These are phyloP conservation scores for Arctostaphylos glauca DNA, from an alignment of 148 eudicot species.

Conservation along the genomic window DNA sequence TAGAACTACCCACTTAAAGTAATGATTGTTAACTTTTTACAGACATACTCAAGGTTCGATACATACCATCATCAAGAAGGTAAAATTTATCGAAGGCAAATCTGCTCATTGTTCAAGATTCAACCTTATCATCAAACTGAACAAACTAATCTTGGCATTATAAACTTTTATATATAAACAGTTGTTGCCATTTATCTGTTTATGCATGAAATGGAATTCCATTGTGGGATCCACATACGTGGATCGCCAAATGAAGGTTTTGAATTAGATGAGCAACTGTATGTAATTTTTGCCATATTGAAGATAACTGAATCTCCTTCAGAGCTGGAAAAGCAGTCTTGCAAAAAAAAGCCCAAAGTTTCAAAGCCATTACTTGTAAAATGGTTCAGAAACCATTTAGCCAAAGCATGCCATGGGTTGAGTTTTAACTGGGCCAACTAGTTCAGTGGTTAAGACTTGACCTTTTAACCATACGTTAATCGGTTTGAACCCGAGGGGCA, in stretches of 20 bases:
- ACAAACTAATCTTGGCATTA: not conserved
- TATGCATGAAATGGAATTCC: not conserved
- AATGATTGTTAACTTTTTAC: not conserved
- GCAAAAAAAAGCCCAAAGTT: not conserved
- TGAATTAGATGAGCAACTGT: too few species aligned
- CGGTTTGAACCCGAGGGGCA: too few species aligned
- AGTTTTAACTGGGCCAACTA: not conserved
- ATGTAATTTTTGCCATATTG: not conserved
- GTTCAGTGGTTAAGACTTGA: too few species aligned
- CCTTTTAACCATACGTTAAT: too few species aligned
- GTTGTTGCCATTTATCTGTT: not conserved
- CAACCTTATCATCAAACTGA: not conserved
- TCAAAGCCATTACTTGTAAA: not conserved
- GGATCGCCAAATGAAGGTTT: not conserved
- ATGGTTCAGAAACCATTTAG: not conserved
- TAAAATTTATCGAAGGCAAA: not conserved
- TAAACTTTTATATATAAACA: not conserved
- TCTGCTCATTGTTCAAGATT: not conserved
- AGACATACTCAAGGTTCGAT: not conserved
- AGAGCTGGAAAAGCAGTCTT: not conserved
- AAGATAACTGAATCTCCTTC: not conserved
- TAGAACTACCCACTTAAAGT: not conserved
- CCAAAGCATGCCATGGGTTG: not conserved
- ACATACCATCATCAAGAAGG: not conserved
- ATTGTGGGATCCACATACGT: not conserved